Percentiles rank a stretch among this genome's conserved stretches.
Conservation (phyloP, 345 rosid genomes). For the Brassica juncea region DNA sequence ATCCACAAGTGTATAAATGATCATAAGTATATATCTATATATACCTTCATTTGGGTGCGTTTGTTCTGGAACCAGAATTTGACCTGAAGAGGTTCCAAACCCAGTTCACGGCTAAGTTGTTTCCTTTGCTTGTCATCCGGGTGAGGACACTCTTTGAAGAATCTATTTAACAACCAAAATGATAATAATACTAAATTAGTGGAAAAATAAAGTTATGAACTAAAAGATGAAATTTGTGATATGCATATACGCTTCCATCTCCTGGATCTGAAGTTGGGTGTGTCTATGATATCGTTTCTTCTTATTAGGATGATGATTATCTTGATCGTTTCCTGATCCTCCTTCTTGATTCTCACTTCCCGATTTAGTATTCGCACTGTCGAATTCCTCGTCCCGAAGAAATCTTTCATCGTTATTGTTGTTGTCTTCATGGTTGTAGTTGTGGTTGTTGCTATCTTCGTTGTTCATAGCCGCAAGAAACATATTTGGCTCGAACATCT, state of each 20-base stretch:
- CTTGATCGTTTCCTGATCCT: constrained; percentile 80
- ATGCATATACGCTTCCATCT: constrained; percentile 77
- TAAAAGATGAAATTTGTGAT: background rate
- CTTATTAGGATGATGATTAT: constrained; percentile 68
- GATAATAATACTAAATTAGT: background rate
- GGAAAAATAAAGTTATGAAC: background rate
- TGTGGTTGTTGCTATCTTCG: constrained; percentile 37
- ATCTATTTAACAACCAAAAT: constrained; percentile 19
- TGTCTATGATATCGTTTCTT: constrained; percentile 97
- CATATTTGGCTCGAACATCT: constrained; percentile 44
- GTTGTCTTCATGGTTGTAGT: constrained; percentile 38
- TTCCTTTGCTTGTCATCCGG: constrained; percentile 99
- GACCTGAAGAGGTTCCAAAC: constrained; percentile 91
- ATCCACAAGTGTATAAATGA: constrained; percentile 4
- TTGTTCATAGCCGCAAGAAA: constrained; percentile 40
- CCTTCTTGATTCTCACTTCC: constrained; percentile 95
- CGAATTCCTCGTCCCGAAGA: constrained; percentile 38
- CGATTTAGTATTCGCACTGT: constrained; percentile 73
- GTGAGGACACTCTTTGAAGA: constrained; percentile 98
- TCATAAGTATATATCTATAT: background rate
- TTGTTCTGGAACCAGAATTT: constrained; percentile 99
- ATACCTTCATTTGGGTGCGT: constrained; percentile 98
- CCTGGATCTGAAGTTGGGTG: constrained; percentile 98
- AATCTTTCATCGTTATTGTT: constrained; percentile 31
- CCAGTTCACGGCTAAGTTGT: constrained; percentile 84